Evolutionary conservation across 2,329 filamentous ascomycete species (phyloP), one percentile per base, ranked within the genome.

Genomic region (Exophiala mesophila): DNA sequence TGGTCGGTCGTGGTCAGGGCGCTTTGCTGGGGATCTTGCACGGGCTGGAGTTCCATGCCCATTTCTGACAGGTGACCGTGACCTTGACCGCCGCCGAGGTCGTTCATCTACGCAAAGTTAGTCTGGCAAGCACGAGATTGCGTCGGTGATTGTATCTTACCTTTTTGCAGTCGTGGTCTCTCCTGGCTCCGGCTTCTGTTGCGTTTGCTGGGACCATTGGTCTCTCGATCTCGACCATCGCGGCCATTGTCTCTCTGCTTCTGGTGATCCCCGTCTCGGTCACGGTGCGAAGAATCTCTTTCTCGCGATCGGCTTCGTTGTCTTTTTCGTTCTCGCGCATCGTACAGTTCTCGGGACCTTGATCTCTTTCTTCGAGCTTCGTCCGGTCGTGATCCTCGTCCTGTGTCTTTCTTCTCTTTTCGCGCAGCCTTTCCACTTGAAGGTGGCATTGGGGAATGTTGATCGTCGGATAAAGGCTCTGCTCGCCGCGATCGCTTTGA

Each of bases 401-500:
- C 36, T 26, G 36, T 24, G 17, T 48, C 36, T 49, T 47, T 31
- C 23, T 23, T 49, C 36, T 49, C 49, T 31, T 54, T 43, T 26
- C 55, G 56, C 36, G 65, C 60, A 6, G 60, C 59, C 19, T 58
- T 42, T 41, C 42, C 61, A 36, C 61, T 57, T 47, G 72, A 68
- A 41, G 67, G 58, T 59, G 65, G 36, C 57, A 57, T 40, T 41
- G 49, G 35, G 19, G 55, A 51, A 19, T 54, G 15, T 15, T 54
- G 59, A 29, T 66, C 62, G 39, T 63, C 61, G 43, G 60, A 57
- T 7, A 12, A 26, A 6, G 23, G 23, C 49, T 83, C 79, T 76
- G 77, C 78, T 35, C 69, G 63, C 45, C 70, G 68, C 15, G 69
- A 59, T 37, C 73, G 71, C 58, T 74, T 75, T 39, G 70, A 61